phyloP scores from a whole-genome alignment of 2,329 filamentous ascomycete genomes.

The Diaporthe citri region DNA sequence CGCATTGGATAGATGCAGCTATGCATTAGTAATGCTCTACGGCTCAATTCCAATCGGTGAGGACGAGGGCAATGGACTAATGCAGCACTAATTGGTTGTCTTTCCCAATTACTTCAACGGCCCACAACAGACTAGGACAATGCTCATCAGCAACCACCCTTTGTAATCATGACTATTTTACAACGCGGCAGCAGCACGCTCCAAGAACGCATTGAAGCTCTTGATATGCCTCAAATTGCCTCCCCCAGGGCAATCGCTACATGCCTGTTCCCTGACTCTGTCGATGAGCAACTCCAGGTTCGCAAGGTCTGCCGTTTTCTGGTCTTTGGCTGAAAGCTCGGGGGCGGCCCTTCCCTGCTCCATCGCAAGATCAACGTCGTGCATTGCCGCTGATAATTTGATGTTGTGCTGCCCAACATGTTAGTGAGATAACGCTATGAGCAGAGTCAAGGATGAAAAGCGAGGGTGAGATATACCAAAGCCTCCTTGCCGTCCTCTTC shows the following conservation, averaged over 20 bases:
- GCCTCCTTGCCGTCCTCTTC: slow-evolving; percentile 66
- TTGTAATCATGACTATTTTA: slow-evolving; percentile 52
- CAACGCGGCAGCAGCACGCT: slow-evolving; percentile 69
- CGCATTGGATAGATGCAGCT: not conserved
- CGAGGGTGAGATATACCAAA: slow-evolving; percentile 54
- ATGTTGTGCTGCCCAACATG: slow-evolving; percentile 56
- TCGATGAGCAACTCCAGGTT: slow-evolving; percentile 70
- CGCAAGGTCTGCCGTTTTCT: slow-evolving; percentile 63
- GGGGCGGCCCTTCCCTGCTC: slow-evolving; percentile 59
- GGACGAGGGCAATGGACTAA: not conserved
- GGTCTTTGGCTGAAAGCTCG: slow-evolving; percentile 58
- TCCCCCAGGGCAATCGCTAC: slow-evolving; percentile 61
- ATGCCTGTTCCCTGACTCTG: slow-evolving; percentile 66
- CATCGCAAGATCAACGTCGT: slow-evolving; percentile 71
- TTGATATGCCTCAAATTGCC: slow-evolving; percentile 66
- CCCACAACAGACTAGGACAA: not conserved
- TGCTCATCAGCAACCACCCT: not conserved
- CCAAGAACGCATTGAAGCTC: slow-evolving; percentile 74
- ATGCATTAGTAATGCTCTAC: not conserved
- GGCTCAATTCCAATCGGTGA: not conserved
- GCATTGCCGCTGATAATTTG: slow-evolving; percentile 68
- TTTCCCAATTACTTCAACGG: not conserved
- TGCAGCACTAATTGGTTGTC: not conserved
- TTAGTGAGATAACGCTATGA: slow-evolving; percentile 4
- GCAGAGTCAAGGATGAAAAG: not conserved